phyloP scores from a whole-genome alignment of 202 grass and related monocot species.

The Bolboschoenoplectus hybrid region DNA sequence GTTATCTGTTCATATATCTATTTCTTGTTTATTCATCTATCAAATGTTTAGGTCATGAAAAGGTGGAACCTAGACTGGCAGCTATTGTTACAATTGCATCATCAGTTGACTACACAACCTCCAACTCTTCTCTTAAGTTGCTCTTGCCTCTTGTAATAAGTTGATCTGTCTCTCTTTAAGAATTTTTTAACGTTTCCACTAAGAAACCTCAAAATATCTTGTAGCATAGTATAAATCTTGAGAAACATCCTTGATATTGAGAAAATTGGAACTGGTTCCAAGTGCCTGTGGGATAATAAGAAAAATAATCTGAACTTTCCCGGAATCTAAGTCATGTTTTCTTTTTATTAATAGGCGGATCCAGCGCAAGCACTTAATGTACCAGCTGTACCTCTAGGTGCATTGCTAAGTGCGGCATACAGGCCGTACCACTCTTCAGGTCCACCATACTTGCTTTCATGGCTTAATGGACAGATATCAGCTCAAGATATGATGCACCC shows the following conservation, averaged over 20 bases:
- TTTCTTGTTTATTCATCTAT: slow-evolving; percentile 42
- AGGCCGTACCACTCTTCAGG: slow-evolving; percentile 64
- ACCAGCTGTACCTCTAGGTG: slow-evolving; percentile 82
- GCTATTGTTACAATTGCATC: slow-evolving; percentile 89
- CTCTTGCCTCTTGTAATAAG: slow-evolving; percentile 77
- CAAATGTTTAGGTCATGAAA: slow-evolving; percentile 60
- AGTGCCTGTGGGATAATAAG: slow-evolving; percentile 3
- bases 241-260: background rate
- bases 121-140: slow-evolving; percentile 92
- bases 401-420: slow-evolving; percentile 73
- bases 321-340: background rate
- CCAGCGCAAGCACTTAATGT: slow-evolving; percentile 80
- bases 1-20: slow-evolving; percentile 27
- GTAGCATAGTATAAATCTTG: background rate
- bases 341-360: slow-evolving; percentile 69
- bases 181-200: background rate
- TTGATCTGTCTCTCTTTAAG: slow-evolving; percentile 16
- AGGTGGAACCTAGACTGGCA: slow-evolving; percentile 58
- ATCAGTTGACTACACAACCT: slow-evolving; percentile 95
- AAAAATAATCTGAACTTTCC: background rate
- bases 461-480: slow-evolving; percentile 91
- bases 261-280: background rate
- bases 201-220: background rate
- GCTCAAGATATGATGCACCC: slow-evolving; percentile 96
- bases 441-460: slow-evolving; percentile 72